phyloP scores from a whole-genome alignment of 2,329 filamentous ascomycete species.

The Sporothrix pseudoabietina region DNA sequence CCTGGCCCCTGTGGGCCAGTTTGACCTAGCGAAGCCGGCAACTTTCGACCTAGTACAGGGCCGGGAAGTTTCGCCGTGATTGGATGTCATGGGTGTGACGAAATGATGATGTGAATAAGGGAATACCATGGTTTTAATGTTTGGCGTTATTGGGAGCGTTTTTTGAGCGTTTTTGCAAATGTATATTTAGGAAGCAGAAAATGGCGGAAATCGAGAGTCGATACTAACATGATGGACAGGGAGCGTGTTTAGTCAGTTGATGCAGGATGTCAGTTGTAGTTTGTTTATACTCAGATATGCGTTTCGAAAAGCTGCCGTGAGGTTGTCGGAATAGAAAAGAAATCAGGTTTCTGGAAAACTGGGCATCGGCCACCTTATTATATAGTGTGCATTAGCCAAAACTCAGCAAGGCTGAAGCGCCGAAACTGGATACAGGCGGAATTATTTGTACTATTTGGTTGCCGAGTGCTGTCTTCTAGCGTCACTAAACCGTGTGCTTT shows the following conservation, averaged over 20 bases:
- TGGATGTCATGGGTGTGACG: no score
- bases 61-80: slow-evolving; percentile 15
- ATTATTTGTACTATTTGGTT: no score
- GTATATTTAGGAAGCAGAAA: background rate
- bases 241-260: background rate
- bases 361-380: background rate
- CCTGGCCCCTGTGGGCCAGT: slow-evolving; percentile 8
- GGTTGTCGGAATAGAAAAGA: background rate
- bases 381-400: background rate
- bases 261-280: background rate
- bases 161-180: background rate
- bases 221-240: background rate
- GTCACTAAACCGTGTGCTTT: background rate
- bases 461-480: background rate
- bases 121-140: background rate
- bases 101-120: no score
- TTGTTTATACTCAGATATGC: background rate
- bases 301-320: background rate
- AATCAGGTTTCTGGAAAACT: background rate
- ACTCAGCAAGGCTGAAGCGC: background rate
- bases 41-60: slow-evolving; percentile 20
- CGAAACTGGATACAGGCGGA: background rate
- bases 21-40: slow-evolving; percentile 16
- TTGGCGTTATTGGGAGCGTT: slow-evolving; percentile 15
- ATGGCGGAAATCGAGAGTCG: background rate